phyloP scores from a whole-genome alignment of 23 red algal species.

The Agarophyton chilense region DNA sequence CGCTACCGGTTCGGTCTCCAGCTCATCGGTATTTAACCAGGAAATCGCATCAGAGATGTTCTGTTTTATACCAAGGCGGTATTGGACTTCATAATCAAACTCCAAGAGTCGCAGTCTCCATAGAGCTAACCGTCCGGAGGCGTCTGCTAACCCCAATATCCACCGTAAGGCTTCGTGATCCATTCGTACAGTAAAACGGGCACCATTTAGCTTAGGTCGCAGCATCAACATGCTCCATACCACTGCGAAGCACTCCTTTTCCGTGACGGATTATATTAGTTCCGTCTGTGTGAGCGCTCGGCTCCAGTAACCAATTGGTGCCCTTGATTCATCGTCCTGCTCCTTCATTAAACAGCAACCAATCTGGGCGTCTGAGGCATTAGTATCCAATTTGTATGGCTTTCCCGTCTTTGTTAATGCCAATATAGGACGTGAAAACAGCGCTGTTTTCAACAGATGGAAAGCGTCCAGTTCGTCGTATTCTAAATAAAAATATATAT shows the following conservation, averaged over 20 bases:
- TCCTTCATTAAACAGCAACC: constrained; percentile 1
- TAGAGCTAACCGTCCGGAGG: neutral
- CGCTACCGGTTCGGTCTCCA: neutral
- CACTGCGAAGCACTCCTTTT: neutral
- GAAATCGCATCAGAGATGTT: neutral
- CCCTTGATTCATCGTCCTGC: neutral
- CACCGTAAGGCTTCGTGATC: constrained; percentile 7
- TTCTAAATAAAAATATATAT: neutral
- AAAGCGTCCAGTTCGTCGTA: constrained; percentile 6
- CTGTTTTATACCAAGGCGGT: neutral
- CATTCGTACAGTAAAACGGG: neutral
- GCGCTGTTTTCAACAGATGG: neutral
- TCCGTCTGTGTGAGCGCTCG: neutral
- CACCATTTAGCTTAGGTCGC: too few species aligned
- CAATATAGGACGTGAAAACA: neutral
- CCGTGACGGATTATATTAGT: neutral
- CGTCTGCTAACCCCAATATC: neutral
- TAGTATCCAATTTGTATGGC: too few species aligned
- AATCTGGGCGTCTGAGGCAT: neutral
- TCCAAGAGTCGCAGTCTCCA: neutral
- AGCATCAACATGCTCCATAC: too few species aligned
- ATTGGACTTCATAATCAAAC: neutral
- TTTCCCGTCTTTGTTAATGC: neutral
- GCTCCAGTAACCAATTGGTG: constrained; percentile 14
- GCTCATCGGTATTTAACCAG: neutral